Conservation (phyloP, 352 stramenopile genomes). For the Globisporangium carolinianum region DNA sequence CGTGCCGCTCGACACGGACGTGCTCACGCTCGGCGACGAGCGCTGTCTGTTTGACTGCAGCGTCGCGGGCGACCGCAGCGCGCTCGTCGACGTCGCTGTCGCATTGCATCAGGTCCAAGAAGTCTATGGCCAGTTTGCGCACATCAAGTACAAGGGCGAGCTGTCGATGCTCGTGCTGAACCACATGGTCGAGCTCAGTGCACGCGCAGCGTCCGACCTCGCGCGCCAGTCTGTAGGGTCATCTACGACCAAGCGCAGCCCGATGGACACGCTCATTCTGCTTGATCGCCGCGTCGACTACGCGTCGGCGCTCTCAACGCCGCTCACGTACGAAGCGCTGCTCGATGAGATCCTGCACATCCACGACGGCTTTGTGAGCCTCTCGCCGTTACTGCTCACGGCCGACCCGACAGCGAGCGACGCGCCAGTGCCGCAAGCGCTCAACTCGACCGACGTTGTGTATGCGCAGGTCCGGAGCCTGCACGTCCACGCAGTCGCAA, state of each 20-base stretch:
- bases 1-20: constrained; percentile 48
- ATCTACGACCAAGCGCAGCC: constrained; percentile 7
- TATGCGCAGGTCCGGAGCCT: constrained; percentile 59
- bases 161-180: constrained; percentile 61
- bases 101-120: constrained; percentile 51
- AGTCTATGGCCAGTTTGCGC: constrained; percentile 42
- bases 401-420: constrained; percentile 24
- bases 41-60: constrained; percentile 47
- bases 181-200: constrained; percentile 48
- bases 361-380: constrained; percentile 45
- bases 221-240: neutral
- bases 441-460: constrained; percentile 57
- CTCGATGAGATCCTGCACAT: constrained; percentile 61
- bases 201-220: constrained; percentile 10
- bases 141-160: constrained; percentile 81
- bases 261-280: constrained; percentile 56
- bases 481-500: constrained; percentile 48
- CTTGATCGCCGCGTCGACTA: constrained; percentile 68
- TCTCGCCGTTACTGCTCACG: constrained; percentile 28
- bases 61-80: constrained; percentile 36
- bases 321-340: constrained; percentile 67
- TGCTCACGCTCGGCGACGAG: constrained; percentile 52
- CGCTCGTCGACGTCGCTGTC: constrained; percentile 36
- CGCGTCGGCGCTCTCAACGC: constrained; percentile 53
- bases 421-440: constrained; percentile 19